Percentiles rank a stretch among this genome's conserved stretches.
Evolutionary conservation across 164 flowering plant genomes (phyloP).

Genomic region (Saururus chinensis): DNA sequence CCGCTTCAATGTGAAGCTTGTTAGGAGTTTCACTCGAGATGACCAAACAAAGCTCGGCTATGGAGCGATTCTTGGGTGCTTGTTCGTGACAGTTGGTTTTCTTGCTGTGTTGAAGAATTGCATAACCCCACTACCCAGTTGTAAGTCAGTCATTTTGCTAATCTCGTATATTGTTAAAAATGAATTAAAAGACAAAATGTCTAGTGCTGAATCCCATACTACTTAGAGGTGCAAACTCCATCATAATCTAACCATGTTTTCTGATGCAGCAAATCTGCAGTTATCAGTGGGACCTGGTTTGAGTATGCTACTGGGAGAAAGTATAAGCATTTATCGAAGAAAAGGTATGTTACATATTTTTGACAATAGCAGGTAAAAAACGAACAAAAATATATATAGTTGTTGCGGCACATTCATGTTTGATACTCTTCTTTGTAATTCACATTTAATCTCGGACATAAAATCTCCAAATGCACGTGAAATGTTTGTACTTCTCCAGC

Average conservation of each 20-base stretch:
- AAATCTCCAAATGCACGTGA: not conserved
- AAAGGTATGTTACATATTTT: constrained; percentile 1
- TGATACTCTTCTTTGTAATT: no score
- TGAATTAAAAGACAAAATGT: no score
- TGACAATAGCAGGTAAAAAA: no score
- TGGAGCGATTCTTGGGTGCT: constrained; percentile 20
- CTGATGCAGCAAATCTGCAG: constrained; percentile 31
- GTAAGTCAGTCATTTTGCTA: constrained; percentile 21
- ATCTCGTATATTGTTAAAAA: no score
- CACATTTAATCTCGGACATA: not conserved
- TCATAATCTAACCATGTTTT: no score
- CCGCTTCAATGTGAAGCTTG: not conserved
- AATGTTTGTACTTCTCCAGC: no score
- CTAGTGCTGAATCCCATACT: no score
- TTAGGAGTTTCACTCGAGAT: constrained; percentile 26
- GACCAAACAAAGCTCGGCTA: constrained; percentile 29
- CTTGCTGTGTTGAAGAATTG: constrained; percentile 26
- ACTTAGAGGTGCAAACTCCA: no score
- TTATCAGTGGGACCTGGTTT: constrained; percentile 13
- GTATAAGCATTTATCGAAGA: constrained; percentile 6
- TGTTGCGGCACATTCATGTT: not conserved
- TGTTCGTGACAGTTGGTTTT: constrained; percentile 16
- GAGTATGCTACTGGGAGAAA: constrained; percentile 14
- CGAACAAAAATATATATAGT: no score
- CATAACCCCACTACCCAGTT: constrained; percentile 22